phyloP scores from a whole-genome alignment of 1,284 basidiomycete species.

The Erythrobasidium hasegawianum region DNA sequence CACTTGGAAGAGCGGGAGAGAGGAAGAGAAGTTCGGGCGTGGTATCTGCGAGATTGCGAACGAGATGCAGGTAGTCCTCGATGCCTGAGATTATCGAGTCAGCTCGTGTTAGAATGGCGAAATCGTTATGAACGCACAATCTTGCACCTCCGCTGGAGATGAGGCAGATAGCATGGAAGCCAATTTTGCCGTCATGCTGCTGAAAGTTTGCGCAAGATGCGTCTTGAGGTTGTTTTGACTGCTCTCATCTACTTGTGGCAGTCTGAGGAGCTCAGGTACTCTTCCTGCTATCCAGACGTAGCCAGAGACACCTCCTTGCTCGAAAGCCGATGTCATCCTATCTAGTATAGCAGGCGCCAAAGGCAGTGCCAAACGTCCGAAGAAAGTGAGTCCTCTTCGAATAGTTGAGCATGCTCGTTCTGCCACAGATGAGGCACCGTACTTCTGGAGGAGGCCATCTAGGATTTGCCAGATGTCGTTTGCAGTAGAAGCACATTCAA shows the following conservation, averaged over 20 bases:
- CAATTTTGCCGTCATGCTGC: conserved; percentile 36
- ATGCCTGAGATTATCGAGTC: too few species aligned
- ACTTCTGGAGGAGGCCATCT: conserved; percentile 72
- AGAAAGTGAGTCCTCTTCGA: conserved; percentile 78
- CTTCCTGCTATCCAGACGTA: conserved; percentile 95
- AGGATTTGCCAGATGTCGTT: conserved; percentile 78
- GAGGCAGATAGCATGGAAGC: conserved; percentile 66
- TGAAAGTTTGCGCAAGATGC: conserved; percentile 33
- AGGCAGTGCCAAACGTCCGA: conserved; percentile 63
- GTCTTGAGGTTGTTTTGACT: conserved; percentile 27
- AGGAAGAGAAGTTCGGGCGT: conserved; percentile 73
- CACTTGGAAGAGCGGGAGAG: conserved; percentile 67
- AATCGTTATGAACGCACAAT: conserved; percentile 28
- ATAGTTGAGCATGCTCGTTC: conserved; percentile 85
- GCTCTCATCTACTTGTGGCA: conserved; percentile 19
- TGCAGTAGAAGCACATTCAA: conserved; percentile 72
- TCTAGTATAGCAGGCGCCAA: conserved; percentile 68
- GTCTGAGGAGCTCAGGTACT: conserved; percentile 48
- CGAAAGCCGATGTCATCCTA: conserved; percentile 73
- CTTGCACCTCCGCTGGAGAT: conserved; percentile 25
- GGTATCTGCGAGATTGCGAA: conserved; percentile 65
- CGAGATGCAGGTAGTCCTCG: conserved; percentile 88
- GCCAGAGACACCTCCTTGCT: conserved; percentile 76
- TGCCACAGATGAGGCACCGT: conserved; percentile 71
- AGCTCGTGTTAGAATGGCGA: too few species aligned